phyloP scores from a whole-genome alignment of 2,329 filamentous ascomycete species.

The Aspergillus pseudoterreus region DNA sequence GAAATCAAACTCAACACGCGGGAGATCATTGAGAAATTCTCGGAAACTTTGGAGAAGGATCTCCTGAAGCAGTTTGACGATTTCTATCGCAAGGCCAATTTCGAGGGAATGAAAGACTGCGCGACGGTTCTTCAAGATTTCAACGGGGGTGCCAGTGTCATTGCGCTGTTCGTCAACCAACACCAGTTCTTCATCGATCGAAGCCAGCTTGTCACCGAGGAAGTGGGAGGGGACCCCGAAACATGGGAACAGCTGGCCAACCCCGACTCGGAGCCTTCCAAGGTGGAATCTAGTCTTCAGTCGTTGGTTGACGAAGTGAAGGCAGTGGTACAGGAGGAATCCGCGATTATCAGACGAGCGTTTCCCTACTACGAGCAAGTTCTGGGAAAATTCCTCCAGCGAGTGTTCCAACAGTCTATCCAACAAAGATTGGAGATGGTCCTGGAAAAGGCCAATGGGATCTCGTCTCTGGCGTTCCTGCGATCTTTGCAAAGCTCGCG shows the following conservation, averaged over 20 bases:
- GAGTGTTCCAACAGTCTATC: constrained; percentile 96
- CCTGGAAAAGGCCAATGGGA: constrained; percentile 84
- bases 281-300: constrained; percentile 87
- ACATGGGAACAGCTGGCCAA: constrained; percentile 92
- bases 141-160: constrained; percentile 91
- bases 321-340: constrained; percentile 94
- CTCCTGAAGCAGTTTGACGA: constrained; percentile 94
- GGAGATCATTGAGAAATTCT: constrained; percentile 93
- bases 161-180: constrained; percentile 95
- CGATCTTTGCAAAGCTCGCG: constrained; percentile 86
- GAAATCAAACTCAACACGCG: constrained; percentile 58
- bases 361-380: constrained; percentile 97
- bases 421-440: constrained; percentile 96
- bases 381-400: constrained; percentile 84
- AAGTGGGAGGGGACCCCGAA: constrained; percentile 59
- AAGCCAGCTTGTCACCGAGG: constrained; percentile 84
- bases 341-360: constrained; percentile 90
- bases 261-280: constrained; percentile 85
- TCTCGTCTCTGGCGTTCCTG: constrained; percentile 88
- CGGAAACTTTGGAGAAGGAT: constrained; percentile 92
- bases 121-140: constrained; percentile 92
- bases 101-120: constrained; percentile 97
- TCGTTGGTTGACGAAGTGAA: constrained; percentile 91
- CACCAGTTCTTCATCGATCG: constrained; percentile 99
- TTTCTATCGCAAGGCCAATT: constrained; percentile 91